Evolutionary conservation across 495 filamentous ascomycete genomes (phyloP).

Genomic region (Hypoxylon subgilvum): DNA sequence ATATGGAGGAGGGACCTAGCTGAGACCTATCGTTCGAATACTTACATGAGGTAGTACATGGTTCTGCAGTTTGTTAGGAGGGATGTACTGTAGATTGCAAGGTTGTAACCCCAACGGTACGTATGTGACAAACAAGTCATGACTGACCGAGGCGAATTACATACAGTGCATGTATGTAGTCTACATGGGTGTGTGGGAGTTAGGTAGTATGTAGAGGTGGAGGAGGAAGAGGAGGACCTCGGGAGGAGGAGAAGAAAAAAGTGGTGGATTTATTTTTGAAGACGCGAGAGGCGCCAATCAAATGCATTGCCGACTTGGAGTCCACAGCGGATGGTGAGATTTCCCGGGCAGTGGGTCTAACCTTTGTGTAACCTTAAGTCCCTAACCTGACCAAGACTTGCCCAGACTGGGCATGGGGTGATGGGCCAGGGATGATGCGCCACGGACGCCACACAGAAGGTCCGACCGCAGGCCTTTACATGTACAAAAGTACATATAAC

Average conservation of each 20-base stretch:
- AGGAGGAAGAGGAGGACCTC: not conserved
- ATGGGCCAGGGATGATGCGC: constrained; percentile 18
- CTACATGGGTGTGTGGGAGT: constrained; percentile 12
- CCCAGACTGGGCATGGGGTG: too few relatives aligned
- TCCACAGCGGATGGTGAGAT: constrained; percentile 11
- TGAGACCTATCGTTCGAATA: too few relatives aligned
- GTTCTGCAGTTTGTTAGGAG: too few relatives aligned
- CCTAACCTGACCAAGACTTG: too few relatives aligned
- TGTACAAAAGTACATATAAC: too few relatives aligned
- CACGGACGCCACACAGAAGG: constrained; percentile 32
- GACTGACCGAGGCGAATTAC: too few relatives aligned
- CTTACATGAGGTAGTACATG: too few relatives aligned
- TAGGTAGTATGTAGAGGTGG: not conserved
- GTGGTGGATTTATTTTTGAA: constrained; percentile 19
- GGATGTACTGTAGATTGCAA: too few relatives aligned
- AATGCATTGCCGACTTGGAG: constrained; percentile 17
- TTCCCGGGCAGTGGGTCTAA: constrained; percentile 9
- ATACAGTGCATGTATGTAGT: not conserved
- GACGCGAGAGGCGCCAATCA: constrained; percentile 40
- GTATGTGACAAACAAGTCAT: too few relatives aligned
- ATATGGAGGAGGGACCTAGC: not conserved
- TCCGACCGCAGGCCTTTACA: constrained; percentile 11
- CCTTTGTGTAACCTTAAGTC: not conserved
- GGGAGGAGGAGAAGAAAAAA: not conserved
- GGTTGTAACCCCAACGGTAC: too few relatives aligned